Percentiles rank a stretch among this genome's conserved stretches.
These are phyloP conservation scores for Paracoccidioides brasiliensis DNA, from an alignment of 2,329 filamentous ascomycete genomes.

Conservation along the genomic window DNA sequence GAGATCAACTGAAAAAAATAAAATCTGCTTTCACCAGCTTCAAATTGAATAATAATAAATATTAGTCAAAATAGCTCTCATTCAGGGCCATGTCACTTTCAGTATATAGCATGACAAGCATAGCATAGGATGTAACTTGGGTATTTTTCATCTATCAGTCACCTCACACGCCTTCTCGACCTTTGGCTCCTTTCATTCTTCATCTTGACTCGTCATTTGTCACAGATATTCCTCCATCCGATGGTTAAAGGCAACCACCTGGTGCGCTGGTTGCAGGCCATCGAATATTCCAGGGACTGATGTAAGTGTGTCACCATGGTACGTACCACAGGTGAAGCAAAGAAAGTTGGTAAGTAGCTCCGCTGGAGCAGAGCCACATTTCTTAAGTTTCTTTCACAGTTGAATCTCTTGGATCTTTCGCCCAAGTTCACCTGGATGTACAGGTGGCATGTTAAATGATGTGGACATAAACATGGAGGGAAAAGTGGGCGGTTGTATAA, in stretches of 20 bases:
- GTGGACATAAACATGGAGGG: not conserved
- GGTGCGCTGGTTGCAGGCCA: not conserved
- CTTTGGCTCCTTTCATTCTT: not conserved
- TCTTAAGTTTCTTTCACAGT: constrained; percentile 2
- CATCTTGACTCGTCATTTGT: not conserved
- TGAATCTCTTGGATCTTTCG: constrained; percentile 5
- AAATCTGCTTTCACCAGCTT: not conserved
- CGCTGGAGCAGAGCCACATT: not conserved
- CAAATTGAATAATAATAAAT: not conserved
- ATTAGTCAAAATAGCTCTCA: not conserved
- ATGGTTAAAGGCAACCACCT: not conserved
- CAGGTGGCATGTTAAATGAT: not conserved
- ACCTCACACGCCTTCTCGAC: not conserved
- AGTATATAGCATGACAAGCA: not conserved
- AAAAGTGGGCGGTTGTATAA: not conserved
- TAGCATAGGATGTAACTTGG: not conserved
- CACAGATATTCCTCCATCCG: not conserved
- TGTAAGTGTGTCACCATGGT: not conserved
- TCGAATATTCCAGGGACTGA: not conserved
- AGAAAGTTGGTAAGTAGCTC: not conserved
- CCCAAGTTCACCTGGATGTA: constrained; percentile 4
- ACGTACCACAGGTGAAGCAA: not conserved
- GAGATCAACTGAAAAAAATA: not conserved
- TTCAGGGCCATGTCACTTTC: not conserved
- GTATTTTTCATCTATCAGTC: not conserved